Evolutionary conservation across 768 basidiomycete species (phyloP), one percentile per base, ranked within the genome.

Genomic region (Panaeolus cyanescens): DNA sequence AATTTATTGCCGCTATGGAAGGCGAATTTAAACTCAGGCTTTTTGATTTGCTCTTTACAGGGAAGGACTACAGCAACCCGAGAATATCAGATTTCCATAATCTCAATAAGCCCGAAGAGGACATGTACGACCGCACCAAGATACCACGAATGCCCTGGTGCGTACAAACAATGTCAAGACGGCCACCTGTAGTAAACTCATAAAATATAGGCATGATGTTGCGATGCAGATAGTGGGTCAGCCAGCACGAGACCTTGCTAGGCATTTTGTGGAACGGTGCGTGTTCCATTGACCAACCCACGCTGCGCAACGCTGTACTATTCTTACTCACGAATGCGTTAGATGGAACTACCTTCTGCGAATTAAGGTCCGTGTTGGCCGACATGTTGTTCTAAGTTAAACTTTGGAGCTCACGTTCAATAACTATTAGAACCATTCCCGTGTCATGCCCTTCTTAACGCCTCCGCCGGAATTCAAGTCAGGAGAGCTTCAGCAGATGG

Each of bases 71-170:
- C 71, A 91, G 92, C 70, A 98, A 98, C 68, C 91, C 92, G 37
- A 88, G 97, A 17, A 79, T 96, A 9, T 75, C 79, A 50, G 97
- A 99, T 74, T 99, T 96, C 72, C 85, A 92, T 64, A 84, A 83
- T 1, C 82, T 99, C 55, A 83, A 88, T 70, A 97, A 96, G 72
- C 96, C 96, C 0, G 85, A 91, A 50, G 94, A 98, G 65, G 94
- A 98, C 70, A 93, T 96, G 91, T 95, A 96, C 67, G 96, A 99
- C 68, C 86, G 97, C 32, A 74, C 81, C 6, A 96, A 90, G 72
- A 83, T 92, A 19, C 93, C 95, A 5, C 83, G 97, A 54, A 98
- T 99, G 95, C 95, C 97, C 30, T 99, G 96, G 96, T 95, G 69
- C 61, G 86, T 70, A 13, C 5, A 8, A 17, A 19, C 37, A 56